Evolutionary conservation across 2,329 filamentous ascomycete species (phyloP).

Genomic region (Phoma herbarum): DNA sequence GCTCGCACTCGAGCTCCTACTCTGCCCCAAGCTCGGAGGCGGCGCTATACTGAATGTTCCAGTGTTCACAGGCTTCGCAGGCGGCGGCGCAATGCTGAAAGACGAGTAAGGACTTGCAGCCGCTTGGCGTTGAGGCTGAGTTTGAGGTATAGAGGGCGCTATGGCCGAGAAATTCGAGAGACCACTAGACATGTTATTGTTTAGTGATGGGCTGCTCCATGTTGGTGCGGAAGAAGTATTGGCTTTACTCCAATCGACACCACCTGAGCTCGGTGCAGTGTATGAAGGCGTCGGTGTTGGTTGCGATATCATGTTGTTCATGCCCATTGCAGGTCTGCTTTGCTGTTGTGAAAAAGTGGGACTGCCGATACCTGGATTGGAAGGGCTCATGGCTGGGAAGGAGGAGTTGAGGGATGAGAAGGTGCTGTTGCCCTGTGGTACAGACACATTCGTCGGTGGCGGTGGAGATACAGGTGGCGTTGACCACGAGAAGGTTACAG

Average conservation of each 20-base stretch:
- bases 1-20: conserved; percentile 14
- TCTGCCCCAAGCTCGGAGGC: conserved; percentile 30
- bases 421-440: conserved; percentile 45
- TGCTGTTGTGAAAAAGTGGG: conserved; percentile 50
- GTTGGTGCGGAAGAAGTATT: conserved; percentile 30
- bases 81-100: conserved; percentile 53
- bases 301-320: conserved; percentile 43
- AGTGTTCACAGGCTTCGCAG: conserved; percentile 27
- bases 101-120: conserved; percentile 44
- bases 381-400: conserved; percentile 48
- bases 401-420: conserved; percentile 52
- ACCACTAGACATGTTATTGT: conserved; percentile 24
- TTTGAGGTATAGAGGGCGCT: conserved; percentile 55
- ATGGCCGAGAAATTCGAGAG: conserved; percentile 60
- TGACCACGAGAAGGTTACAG: conserved; percentile 59
- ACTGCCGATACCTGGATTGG: conserved; percentile 47
- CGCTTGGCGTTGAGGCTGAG: conserved; percentile 29
- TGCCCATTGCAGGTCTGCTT: conserved; percentile 43
- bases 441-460: conserved; percentile 33
- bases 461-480: conserved; percentile 51
- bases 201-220: conserved; percentile 36
- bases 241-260: conserved; percentile 46
- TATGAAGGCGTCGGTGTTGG: conserved; percentile 38
- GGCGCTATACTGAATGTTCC: conserved; percentile 42
- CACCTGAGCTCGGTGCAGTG: conserved; percentile 27